Base-by-base conservation (phyloP, 352 stramenopile species). In the Phytophthora idaei region DNA sequence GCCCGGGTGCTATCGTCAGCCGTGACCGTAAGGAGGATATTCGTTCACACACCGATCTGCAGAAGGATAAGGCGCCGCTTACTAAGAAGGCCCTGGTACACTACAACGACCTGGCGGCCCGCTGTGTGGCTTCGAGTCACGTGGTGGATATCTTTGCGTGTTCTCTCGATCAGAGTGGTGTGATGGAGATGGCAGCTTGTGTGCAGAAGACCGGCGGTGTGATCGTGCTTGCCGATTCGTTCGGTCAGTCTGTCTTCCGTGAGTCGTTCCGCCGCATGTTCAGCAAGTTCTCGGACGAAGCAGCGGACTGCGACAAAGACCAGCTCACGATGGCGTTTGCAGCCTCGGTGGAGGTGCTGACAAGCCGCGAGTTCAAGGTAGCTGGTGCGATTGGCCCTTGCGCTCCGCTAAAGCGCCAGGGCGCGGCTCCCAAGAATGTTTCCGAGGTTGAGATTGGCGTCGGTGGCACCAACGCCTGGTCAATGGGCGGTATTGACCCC, bases 91-190 rank as follows among this genome's bases (percentile, higher is more conserved):
- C 93, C 8, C 83, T 98, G 17, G 90, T 84, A 65, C 97, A 99
- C 78, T 99, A 99, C 81, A 86, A 97, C 55, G 88, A 90, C 27
- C 80, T 99, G 29, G 95, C 97, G 1, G 89, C 98, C 51, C 90
- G 95, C n/a, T 94, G 90, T 74, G 80, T 97, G 61, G 72, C 83
- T 15, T 95, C 88, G 52, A 98, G 87, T 69, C 97, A 99, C 76
- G 96, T 98, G 0, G 94, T 99, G 21, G 98, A 99, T 77, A 93
- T 99, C 41, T 99, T 99, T 80, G 98, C 97, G 3, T 99, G 97
- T 76, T 98, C 92, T 51, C 78, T 99, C 44, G 98, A 99, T 85
- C 93, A 98, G 74, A 93, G 90, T 62, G 98, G 98, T 66, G 92
- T 99, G 60, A 93, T 99, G 78, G 98, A 99, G 81, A 99, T 99